Conservation (phyloP, 306 rosid genomes). For the Vicia villosa region DNA sequence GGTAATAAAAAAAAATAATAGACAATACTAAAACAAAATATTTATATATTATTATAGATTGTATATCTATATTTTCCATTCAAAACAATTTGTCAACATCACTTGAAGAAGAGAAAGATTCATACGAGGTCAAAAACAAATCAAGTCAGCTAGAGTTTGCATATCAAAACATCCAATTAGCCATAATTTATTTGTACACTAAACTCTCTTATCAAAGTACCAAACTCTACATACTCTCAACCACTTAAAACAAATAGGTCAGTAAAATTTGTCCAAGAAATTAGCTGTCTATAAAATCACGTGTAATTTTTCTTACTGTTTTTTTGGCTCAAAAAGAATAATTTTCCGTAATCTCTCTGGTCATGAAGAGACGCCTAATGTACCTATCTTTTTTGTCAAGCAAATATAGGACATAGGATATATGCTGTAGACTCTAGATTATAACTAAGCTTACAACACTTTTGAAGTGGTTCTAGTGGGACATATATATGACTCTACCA, state of each 20-base stretch:
- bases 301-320: background rate
- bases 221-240: too few relatives aligned
- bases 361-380: constrained; percentile 4
- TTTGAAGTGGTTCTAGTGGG: constrained; percentile 3
- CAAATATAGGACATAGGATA: constrained; percentile 7
- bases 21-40: too few relatives aligned
- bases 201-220: too few relatives aligned
- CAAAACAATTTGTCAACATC: too few relatives aligned
- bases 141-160: too few relatives aligned
- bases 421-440: constrained; percentile 1
- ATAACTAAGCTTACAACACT: background rate
- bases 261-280: background rate
- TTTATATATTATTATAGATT: too few relatives aligned
- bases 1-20: too few relatives aligned
- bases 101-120: too few relatives aligned
- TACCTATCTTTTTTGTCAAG: background rate
- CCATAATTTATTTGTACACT: too few relatives aligned
- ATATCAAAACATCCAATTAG: too few relatives aligned
- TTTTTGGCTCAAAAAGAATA: background rate
- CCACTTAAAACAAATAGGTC: background rate
- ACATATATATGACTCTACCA: background rate
- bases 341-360: background rate
- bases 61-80: too few relatives aligned
- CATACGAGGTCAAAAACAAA: too few relatives aligned
- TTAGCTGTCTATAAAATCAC: background rate